phyloP scores from a whole-genome alignment of 345 rosid species.

The Kandelia obovata region DNA sequence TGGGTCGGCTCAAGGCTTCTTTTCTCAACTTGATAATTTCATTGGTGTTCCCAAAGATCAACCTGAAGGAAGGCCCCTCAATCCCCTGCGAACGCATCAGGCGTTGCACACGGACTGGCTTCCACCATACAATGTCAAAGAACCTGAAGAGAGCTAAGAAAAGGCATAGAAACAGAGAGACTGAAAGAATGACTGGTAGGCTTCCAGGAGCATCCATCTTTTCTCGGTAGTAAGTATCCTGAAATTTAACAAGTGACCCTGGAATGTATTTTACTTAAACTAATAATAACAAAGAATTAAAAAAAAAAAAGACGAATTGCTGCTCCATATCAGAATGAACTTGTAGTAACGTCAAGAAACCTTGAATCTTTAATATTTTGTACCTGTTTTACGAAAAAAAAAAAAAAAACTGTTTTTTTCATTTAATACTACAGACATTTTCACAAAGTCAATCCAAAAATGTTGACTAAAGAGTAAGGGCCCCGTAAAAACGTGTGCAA shows the following conservation, averaged over 20 bases:
- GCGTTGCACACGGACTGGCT: background rate
- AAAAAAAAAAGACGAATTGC: too few relatives aligned
- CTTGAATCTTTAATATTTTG: too few relatives aligned
- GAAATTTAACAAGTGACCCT: background rate
- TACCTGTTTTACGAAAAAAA: too few relatives aligned
- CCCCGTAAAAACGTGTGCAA: too few relatives aligned
- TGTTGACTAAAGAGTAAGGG: too few relatives aligned
- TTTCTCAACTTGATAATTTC: conserved; percentile 9
- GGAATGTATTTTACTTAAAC: too few relatives aligned
- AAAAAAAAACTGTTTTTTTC: too few relatives aligned
- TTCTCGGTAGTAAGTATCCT: background rate
- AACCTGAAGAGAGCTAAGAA: background rate
- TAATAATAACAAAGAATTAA: too few relatives aligned
- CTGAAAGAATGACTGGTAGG: background rate
- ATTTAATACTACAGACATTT: too few relatives aligned
- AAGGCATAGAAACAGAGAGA: background rate
- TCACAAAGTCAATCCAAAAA: too few relatives aligned
- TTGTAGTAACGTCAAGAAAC: too few relatives aligned
- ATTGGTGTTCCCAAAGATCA: conserved; percentile 2
- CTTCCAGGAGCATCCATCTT: background rate
- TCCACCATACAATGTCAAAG: conserved; percentile 12
- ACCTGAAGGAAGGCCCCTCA: conserved; percentile 13
- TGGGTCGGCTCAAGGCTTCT: conserved; percentile 9
- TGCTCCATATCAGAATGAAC: too few relatives aligned
- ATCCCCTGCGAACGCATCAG: conserved; percentile 1